Evolutionary conservation across 441 rosid genomes (phyloP).

Genomic region (Aleurites moluccanus): DNA sequence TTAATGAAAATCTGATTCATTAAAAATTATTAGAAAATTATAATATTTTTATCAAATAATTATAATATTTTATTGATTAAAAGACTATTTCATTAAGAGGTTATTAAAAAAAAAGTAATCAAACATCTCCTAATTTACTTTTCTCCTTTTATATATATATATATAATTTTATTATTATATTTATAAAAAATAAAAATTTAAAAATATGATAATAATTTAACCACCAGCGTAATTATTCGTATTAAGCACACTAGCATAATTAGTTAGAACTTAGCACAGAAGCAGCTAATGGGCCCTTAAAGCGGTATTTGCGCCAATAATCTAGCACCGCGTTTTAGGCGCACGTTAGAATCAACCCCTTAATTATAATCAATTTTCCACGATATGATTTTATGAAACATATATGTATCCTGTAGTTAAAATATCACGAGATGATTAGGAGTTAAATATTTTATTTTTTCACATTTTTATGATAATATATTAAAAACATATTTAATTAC

Average conservation of each 20-base stretch:
- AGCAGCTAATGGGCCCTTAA: neutral
- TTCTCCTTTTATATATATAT: no score
- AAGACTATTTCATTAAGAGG: no score
- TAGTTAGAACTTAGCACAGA: no score
- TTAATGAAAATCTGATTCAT: no score
- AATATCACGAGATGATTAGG: neutral
- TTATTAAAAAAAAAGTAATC: no score
- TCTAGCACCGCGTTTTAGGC: slow-evolving; percentile 15
- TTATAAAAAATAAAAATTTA: neutral
- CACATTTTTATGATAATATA: neutral
- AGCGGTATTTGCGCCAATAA: slow-evolving; percentile 35
- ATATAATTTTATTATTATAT: neutral
- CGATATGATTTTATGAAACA: neutral
- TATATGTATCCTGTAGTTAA: neutral
- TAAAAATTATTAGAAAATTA: no score
- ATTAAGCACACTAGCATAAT: neutral
- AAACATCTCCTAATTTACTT: no score
- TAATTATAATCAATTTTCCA: neutral
- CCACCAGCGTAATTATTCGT: no score
- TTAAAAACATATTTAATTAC: no score
- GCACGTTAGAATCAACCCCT: neutral
- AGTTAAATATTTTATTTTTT: neutral
- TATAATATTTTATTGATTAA: no score
- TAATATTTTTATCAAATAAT: no score
- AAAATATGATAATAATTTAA: neutral